Base-by-base conservation (phyloP, 441 rosid genomes). In the Pelargonium fulgidum region DNA sequence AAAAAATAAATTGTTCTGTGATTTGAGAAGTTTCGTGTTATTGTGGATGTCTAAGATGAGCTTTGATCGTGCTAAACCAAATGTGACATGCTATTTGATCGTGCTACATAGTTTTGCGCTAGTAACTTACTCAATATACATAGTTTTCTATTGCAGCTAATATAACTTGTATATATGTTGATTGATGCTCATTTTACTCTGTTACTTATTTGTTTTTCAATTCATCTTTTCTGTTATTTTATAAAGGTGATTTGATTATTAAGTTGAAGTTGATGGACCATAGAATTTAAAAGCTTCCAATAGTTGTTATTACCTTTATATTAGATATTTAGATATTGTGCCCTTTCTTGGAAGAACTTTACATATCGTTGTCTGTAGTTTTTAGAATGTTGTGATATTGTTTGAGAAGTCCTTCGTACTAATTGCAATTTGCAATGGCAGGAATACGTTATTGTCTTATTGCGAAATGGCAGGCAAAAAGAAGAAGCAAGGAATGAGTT, bases 381-480 rank as follows among this genome's bases (percentile, higher is more conserved):
- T 39, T 39, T 39, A 39, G 19, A 52, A 4, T 3, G 17, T 52
- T 52, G 20, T 52, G 59, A 52, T 52, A n/a, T 6, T n/a, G 22
- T 6, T 16, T 16, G 59, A 39, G 59, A 1, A 52, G 20, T 4
- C 20, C 29, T 56, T 17, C 1, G 3, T 17, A 41, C 62, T 64
- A 16, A 71, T 76, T 79, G 36, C 66, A 33, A 52, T 52, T 14
- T 52, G 59, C 59, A 52, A 74, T 82, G 76, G 69, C 90, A 94
- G 99, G 97, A 94, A 66, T 94, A 94, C 59, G 97, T 94, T 76
- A 86, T 92, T 72, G 97, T 94, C 70, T 82, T 94, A 75, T 82
- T 94, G 76, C 87, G 82, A 73, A 94, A 94, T 70, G 99, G 99
- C 75, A 82, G 93, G 78, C 79, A 85, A 70, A 94, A 84, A 77